These are phyloP conservation scores for Salix suchowensis DNA, from an alignment of 345 rosid species.

Conservation along the genomic window DNA sequence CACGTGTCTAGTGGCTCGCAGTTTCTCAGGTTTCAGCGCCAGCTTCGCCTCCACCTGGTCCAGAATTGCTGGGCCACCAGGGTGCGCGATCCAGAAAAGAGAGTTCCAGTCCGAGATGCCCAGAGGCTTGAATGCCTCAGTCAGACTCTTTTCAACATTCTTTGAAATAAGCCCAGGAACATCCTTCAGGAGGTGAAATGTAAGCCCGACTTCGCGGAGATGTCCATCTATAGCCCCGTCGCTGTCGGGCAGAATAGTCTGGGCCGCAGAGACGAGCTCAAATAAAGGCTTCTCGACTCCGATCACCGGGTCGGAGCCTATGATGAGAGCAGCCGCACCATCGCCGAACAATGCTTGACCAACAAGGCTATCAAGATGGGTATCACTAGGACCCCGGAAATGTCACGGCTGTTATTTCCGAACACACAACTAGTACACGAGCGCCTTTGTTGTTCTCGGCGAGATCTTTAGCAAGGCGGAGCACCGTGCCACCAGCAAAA, in stretches of 20 bases:
- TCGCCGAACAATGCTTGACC: conserved; percentile 73
- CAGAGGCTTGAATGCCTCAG: conserved; percentile 57
- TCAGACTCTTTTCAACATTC: conserved; percentile 61
- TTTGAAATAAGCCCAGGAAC: conserved; percentile 64
- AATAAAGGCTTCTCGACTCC: conserved; percentile 51
- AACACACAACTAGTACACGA: conserved; percentile 71
- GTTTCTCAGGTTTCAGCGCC: conserved; percentile 48
- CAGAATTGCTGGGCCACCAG: conserved; percentile 69
- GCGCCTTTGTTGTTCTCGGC: conserved; percentile 79
- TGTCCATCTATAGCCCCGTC: conserved; percentile 69
- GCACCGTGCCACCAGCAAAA: conserved; percentile 77
- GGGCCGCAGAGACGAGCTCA: conserved; percentile 59
- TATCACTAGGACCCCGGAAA: conserved; percentile 77
- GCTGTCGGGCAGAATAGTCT: conserved; percentile 69
- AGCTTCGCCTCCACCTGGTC: conserved; percentile 58
- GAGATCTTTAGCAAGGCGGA: conserved; percentile 76
- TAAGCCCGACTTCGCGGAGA: conserved; percentile 66
- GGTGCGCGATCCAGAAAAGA: conserved; percentile 73
- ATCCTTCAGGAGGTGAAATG: conserved; percentile 60
- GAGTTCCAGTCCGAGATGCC: conserved; percentile 83
- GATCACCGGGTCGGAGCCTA: conserved; percentile 59
- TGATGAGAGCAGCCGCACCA: conserved; percentile 61
- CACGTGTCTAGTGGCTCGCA: conserved; percentile 55
- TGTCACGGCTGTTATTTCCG: conserved; percentile 69
- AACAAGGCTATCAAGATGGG: conserved; percentile 63